These are phyloP conservation scores for Vitis amurensis DNA, from an alignment of 164 flowering plant genomes.

Conservation along the genomic window DNA sequence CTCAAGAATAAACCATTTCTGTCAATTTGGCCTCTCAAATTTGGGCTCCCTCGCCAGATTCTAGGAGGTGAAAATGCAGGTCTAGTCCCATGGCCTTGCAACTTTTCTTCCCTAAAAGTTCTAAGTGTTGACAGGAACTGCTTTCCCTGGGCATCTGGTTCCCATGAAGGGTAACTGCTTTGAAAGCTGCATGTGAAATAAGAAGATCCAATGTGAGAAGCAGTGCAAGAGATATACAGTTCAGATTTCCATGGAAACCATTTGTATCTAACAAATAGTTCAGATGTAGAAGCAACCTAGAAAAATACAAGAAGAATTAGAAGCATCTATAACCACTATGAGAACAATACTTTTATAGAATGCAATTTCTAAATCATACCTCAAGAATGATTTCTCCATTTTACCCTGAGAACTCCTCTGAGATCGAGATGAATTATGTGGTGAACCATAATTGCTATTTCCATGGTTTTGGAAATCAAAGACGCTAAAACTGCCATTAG, in stretches of 20 bases:
- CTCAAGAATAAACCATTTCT: constrained; percentile 32
- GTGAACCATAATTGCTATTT: constrained; percentile 83
- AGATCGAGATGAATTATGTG: constrained; percentile 41
- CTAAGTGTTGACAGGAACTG: constrained; percentile 60
- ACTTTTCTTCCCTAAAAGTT: constrained; percentile 64
- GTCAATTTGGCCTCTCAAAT: constrained; percentile 33
- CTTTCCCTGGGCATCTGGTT: constrained; percentile 72
- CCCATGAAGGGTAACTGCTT: constrained; percentile 83
- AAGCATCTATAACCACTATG: too few species aligned
- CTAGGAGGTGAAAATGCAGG: constrained; percentile 31
- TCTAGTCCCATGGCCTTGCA: constrained; percentile 37
- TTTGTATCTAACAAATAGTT: not conserved
- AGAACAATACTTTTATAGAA: not conserved
- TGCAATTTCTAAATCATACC: constrained; percentile 40
- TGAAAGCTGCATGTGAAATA: constrained; percentile 65
- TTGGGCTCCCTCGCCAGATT: constrained; percentile 37
- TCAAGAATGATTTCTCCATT: constrained; percentile 96
- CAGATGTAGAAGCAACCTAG: not conserved
- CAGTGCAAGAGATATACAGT: not conserved
- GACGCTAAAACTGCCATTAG: constrained; percentile 66
- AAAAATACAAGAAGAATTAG: not conserved
- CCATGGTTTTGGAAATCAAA: constrained; percentile 89
- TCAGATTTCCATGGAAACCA: not conserved
- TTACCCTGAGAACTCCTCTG: constrained; percentile 96
- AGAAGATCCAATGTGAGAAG: constrained; percentile 4